Base-by-base conservation (phyloP, 2,329 filamentous ascomycete genomes). In the Penicillium sp. region DNA sequence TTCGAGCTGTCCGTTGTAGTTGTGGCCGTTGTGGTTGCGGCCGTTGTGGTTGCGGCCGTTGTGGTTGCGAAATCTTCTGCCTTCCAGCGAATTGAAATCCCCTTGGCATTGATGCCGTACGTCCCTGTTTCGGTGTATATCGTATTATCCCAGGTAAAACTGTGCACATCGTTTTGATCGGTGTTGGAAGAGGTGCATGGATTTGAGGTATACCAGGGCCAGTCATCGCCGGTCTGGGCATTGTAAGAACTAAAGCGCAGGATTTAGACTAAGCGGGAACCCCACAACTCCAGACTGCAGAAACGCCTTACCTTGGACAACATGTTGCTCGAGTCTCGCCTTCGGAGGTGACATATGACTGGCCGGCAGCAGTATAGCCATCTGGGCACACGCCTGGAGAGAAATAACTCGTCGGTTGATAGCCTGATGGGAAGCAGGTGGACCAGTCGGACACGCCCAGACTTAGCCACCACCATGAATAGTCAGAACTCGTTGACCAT, bases 41-140 rank as follows among this genome's bases (percentile, higher is more conserved):
- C 12, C 8, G 36, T 26, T 26, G 9, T 43, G 39, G 23, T 26
- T 13, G 26, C 24, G 2, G 24, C 12, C 8, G 36, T 26, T 26
- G 9, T 30, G 3, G 36, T 18, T 21, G 33, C 40, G 24, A 49
- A 49, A n/a, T 49, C 40, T 1, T 33, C 17, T 21, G 39, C 27
- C 17, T 44, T 32, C 47, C 47, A 49, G 21, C 47, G 47, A 20
- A 49, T 49, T n/a, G 47, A 49, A n/a, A 49, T 29, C 2, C 47
- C 40, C 24, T 49, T 43, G 1, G 39, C 47, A 23, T 49, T 43
- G 17, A 49, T 27, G 2, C 47, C 47, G 29, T 29, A 49, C 21
- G 39, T 36, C 2, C 47, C 47, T 6, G 32, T 44, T 39, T 44
- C 21, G 2, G 21, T 43, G 3, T 15, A 24, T 7, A 46, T 24